Percentiles rank a stretch among this genome's conserved stretches.
phyloP scores from a whole-genome alignment of 495 filamentous ascomycete genomes.

The Xylaria castorea region DNA sequence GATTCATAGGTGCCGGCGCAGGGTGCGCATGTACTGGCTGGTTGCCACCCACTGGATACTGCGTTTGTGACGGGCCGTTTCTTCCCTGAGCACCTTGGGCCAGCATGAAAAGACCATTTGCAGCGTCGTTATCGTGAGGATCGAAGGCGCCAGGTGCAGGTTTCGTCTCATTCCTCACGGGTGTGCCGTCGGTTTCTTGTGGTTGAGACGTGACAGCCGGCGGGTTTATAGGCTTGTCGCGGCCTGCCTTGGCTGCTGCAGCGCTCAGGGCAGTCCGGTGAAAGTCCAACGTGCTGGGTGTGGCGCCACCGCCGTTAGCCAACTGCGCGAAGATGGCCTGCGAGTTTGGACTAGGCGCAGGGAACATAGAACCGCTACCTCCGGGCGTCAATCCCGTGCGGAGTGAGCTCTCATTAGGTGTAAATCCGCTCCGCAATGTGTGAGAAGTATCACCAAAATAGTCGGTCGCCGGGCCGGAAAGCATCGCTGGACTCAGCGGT shows the following conservation, averaged over 20 bases:
- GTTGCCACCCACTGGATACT: constrained; percentile 59
- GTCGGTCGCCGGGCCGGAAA: constrained; percentile 80
- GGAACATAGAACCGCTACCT: constrained; percentile 97
- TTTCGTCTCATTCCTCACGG: constrained; percentile 50
- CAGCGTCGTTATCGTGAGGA: constrained; percentile 92
- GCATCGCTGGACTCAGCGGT: constrained; percentile 96
- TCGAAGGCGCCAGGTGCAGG: constrained; percentile 68
- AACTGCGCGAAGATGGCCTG: constrained; percentile 80
- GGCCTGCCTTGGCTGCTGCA: constrained; percentile 66
- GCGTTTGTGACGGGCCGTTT: constrained; percentile 63
- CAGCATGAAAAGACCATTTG: constrained; percentile 91
- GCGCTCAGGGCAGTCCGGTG: constrained; percentile 89
- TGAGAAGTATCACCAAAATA: constrained; percentile 80
- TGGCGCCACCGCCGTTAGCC: constrained; percentile 75
- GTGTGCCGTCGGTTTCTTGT: constrained; percentile 51
- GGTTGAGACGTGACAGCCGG: constrained; percentile 54
- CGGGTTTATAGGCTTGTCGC: constrained; percentile 49
- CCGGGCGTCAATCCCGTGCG: constrained; percentile 92
- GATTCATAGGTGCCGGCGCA: constrained; percentile 40
- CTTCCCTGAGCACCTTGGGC: constrained; percentile 77
- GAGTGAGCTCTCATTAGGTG: constrained; percentile 95
- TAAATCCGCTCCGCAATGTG: constrained; percentile 78
- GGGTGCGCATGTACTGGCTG: constrained; percentile 51
- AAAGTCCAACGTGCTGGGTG: constrained; percentile 90
- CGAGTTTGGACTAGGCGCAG: constrained; percentile 85